These are phyloP conservation scores for Hippophae tibetana DNA, from an alignment of 306 rosid species.

Conservation along the genomic window DNA sequence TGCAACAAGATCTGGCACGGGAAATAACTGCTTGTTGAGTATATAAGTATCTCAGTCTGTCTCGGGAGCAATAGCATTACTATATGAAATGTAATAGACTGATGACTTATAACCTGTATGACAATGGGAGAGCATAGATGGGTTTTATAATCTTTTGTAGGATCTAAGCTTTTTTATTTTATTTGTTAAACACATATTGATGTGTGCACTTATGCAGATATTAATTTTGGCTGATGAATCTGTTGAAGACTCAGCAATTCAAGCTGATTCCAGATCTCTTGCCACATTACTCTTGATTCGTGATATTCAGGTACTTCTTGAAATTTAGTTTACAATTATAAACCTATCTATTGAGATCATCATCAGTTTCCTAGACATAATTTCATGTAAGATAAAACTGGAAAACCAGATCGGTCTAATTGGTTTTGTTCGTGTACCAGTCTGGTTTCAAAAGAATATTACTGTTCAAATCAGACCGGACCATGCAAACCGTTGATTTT, in stretches of 20 bases:
- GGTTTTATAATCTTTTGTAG: not conserved
- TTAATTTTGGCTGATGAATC: slow-evolving; percentile 92
- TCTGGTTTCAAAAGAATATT: too few relatives aligned
- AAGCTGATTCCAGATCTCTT: slow-evolving; percentile 96
- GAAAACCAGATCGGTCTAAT: too few relatives aligned
- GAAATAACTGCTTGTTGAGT: not conserved
- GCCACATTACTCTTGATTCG: slow-evolving; percentile 87
- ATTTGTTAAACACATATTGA: slow-evolving; percentile 9
- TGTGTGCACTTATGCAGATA: slow-evolving; percentile 38
- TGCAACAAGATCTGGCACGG: not conserved
- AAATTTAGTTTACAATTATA: slow-evolving; percentile 6
- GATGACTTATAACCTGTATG: not conserved
- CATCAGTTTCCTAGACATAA: not conserved
- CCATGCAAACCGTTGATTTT: too few relatives aligned
- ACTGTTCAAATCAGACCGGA: too few relatives aligned
- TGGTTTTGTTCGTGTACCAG: too few relatives aligned
- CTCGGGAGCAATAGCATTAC: not conserved
- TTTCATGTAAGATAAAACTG: not conserved
- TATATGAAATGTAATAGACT: not conserved
- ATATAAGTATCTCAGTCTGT: slow-evolving; percentile 9
- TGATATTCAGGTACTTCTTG: slow-evolving; percentile 61
- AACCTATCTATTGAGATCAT: not conserved
- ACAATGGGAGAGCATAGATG: not conserved
- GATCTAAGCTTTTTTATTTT: not conserved
- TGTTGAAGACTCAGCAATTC: slow-evolving; percentile 92